Evolutionary conservation across 768 basidiomycete genomes (phyloP).

Genomic region (Lentinula detonsa): DNA sequence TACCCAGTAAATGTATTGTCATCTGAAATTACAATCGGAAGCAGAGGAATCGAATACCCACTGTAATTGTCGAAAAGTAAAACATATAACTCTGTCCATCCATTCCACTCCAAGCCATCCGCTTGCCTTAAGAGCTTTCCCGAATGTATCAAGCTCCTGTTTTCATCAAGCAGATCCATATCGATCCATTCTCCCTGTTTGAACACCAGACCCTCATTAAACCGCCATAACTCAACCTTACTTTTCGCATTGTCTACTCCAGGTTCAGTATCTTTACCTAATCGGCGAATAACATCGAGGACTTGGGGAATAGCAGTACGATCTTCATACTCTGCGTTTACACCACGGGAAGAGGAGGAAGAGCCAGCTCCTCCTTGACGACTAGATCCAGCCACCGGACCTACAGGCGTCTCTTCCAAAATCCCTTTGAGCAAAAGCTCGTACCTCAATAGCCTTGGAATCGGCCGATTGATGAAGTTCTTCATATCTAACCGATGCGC

Average conservation of each 20-base stretch:
- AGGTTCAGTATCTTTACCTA: slow-evolving; percentile 84
- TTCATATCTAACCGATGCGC: slow-evolving; percentile 87
- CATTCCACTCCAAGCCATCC: slow-evolving; percentile 63
- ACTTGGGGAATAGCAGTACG: slow-evolving; percentile 47
- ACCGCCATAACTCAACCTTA: slow-evolving; percentile 87
- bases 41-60: slow-evolving; percentile 29
- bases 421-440: slow-evolving; percentile 79
- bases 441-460: slow-evolving; percentile 85
- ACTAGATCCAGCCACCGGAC: not conserved
- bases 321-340: slow-evolving; percentile 63
- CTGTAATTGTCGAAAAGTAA: slow-evolving; percentile 94
- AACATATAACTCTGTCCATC: slow-evolving; percentile 87
- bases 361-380: not conserved
- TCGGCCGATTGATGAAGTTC: slow-evolving; percentile 87
- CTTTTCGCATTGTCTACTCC: slow-evolving; percentile 81
- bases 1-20: slow-evolving; percentile 23
- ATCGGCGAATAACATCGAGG: slow-evolving; percentile 77
- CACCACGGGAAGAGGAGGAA: not conserved
- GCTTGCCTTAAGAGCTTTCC: slow-evolving; percentile 83
- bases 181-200: slow-evolving; percentile 78
- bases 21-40: not conserved
- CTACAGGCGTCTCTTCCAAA: slow-evolving; percentile 58
- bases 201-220: slow-evolving; percentile 73
- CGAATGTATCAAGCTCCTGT: slow-evolving; percentile 76
- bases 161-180: slow-evolving; percentile 83